phyloP scores from a whole-genome alignment of 768 basidiomycete species.

The Tulasnella sp. region DNA sequence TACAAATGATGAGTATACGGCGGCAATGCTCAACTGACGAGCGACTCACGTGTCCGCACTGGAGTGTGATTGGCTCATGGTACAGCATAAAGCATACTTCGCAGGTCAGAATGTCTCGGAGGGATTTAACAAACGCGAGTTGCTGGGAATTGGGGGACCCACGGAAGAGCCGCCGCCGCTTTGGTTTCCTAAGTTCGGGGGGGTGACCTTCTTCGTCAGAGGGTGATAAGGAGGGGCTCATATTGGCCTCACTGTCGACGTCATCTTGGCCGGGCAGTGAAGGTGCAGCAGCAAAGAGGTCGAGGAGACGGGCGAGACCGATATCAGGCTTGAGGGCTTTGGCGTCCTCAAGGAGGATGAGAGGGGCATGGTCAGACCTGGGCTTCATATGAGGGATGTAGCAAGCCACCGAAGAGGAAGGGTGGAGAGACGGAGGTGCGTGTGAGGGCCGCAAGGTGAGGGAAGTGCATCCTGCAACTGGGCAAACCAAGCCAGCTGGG shows the following conservation, averaged over 20 bases:
- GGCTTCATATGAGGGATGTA: too few species aligned
- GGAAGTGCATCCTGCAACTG: background rate
- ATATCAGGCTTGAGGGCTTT: background rate
- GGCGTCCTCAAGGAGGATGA: too few species aligned
- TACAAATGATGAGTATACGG: background rate
- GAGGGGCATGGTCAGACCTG: too few species aligned
- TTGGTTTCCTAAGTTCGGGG: background rate
- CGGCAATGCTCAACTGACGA: background rate
- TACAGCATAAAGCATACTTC: constrained; percentile 15
- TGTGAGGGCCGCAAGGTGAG: too few species aligned
- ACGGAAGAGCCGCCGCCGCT: background rate
- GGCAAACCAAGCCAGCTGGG: too few species aligned
- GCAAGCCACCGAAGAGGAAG: too few species aligned
- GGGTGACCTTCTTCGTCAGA: background rate
- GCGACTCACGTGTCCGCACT: constrained; percentile 10
- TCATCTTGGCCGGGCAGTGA: background rate
- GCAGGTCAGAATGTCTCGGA: constrained; percentile 9
- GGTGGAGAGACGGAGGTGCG: too few species aligned
- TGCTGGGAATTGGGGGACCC: background rate
- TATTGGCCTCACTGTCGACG: background rate
- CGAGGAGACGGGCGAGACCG: background rate
- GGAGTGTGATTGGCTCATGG: constrained; percentile 11
- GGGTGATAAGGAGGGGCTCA: too few species aligned
- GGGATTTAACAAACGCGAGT: constrained; percentile 1
- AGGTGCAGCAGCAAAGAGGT: background rate